Base-by-base conservation (phyloP, 192 early-diverging fungal genomes). In the Paraglomus brasilianum region DNA sequence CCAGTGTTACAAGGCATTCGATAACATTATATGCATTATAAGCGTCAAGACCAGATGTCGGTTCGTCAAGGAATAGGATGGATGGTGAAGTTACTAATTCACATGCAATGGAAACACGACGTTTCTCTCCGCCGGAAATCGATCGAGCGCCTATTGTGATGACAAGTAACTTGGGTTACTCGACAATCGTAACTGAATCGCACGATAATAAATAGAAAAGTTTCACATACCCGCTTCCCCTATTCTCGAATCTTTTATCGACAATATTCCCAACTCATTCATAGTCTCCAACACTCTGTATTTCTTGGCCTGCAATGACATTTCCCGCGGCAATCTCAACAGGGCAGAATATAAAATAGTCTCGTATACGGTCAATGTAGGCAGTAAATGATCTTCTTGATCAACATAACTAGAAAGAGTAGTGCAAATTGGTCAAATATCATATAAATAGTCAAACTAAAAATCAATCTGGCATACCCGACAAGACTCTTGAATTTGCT, bases 11-110 rank as follows among this genome's bases (percentile, higher is more conserved):
- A 38, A 96, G 83, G 36, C 85, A 89, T 77, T 96, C 93, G n/a
- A 97, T 86, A 0, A 97, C 95, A 80, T 93, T 97, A 70, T 90
- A 91, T 1, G 95, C 95, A 69, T 94, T 95, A 79, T 91, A 96
- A 40, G 93, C 82, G 75, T 97, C 95, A 43, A 97, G 78, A 6
- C 93, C 93, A 38, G 83, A 87, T 0, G 91, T 93, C 14, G 91
- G 90, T 73, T 93, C 91, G 53, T 92, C 91, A 71, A 98, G 72
- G 68, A 96, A 95, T 56, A 98, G 77, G 63, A 98, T 92, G n/a
- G 88, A 88, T 0, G 95, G 94, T 5, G 88, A 88, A 0, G 94
- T 95, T 11, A 98, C 94, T 38, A 98, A 82, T 65, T 95, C 95
- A 53, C 92, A 93, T 48, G 93, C 96, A 76, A 98, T 96, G 11